Conservation (phyloP, 2,329 filamentous ascomycete genomes). For the Ascochyta lentis region DNA sequence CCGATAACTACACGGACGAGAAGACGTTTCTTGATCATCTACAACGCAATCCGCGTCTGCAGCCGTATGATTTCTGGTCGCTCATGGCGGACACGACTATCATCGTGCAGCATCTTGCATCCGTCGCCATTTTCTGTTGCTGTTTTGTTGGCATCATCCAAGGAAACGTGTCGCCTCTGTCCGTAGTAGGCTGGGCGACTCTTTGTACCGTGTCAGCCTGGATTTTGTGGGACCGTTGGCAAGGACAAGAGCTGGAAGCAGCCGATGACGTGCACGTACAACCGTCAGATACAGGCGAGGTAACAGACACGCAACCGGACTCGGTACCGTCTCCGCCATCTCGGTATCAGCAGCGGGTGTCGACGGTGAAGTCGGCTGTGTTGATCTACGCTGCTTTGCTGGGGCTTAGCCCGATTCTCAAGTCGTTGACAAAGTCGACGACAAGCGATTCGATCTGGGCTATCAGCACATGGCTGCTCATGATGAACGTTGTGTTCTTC, state of each 20-base stretch:
- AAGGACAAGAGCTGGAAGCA: slow-evolving; percentile 70
- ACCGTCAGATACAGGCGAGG: neutral
- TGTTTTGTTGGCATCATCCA: slow-evolving; percentile 92
- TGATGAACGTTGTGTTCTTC: slow-evolving; percentile 97
- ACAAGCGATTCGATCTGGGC: slow-evolving; percentile 97
- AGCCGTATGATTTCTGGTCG: slow-evolving; percentile 98
- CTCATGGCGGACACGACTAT: slow-evolving; percentile 93
- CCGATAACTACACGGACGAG: slow-evolving; percentile 99
- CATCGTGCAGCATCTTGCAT: slow-evolving; percentile 96
- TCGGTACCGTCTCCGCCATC: neutral
- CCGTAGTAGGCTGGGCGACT: slow-evolving; percentile 84
- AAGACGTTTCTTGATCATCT: slow-evolving; percentile 95
- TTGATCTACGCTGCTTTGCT: slow-evolving; percentile 93
- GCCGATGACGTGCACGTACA: neutral
- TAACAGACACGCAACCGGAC: neutral
- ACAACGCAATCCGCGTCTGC: slow-evolving; percentile 89
- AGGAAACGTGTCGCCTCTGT: slow-evolving; percentile 85
- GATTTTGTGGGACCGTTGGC: slow-evolving; percentile 91
- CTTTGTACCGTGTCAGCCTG: slow-evolving; percentile 84
- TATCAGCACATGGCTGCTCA: slow-evolving; percentile 88
- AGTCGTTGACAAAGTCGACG: slow-evolving; percentile 92
- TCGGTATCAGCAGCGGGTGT: slow-evolving; percentile 69
- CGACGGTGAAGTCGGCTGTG: slow-evolving; percentile 88
- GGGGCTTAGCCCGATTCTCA: slow-evolving; percentile 91
- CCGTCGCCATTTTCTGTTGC: slow-evolving; percentile 91